These are phyloP conservation scores for Tripterygium wilfordii DNA, from an alignment of 177 flowering plant species.

Conservation along the genomic window DNA sequence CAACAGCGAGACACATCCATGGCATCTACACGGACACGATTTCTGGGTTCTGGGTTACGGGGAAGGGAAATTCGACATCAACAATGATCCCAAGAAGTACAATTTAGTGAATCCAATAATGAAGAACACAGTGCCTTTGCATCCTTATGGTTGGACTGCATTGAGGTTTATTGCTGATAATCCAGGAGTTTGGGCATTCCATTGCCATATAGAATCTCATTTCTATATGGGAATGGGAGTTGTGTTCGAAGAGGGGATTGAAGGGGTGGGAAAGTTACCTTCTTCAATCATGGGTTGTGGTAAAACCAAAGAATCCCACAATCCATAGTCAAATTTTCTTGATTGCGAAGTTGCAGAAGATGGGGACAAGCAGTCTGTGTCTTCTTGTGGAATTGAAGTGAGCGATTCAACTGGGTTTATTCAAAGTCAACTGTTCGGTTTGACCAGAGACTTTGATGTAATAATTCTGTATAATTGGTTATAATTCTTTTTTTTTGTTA, in stretches of 20 bases:
- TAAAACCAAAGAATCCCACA: constrained; percentile 29
- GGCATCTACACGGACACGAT: constrained; percentile 96
- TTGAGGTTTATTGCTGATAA: constrained; percentile 68
- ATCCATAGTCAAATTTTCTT: too few species aligned
- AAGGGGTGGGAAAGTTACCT: constrained; percentile 64
- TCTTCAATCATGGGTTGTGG: constrained; percentile 74
- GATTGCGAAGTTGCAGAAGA: too few species aligned
- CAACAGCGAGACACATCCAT: constrained; percentile 88
- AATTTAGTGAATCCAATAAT: constrained; percentile 68
- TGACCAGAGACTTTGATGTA: too few species aligned
- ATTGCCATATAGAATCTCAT: constrained; percentile 91
- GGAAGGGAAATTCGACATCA: constrained; percentile 52
- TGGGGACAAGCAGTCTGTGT: too few species aligned
- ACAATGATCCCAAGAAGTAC: constrained; percentile 44
- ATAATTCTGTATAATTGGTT: too few species aligned
- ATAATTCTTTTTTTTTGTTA: too few species aligned
- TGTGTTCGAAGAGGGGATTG: constrained; percentile 75
- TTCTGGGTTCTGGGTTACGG: constrained; percentile 95
- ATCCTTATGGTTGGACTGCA: constrained; percentile 82
- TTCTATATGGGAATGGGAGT: constrained; percentile 89
- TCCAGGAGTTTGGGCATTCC: constrained; percentile 92
- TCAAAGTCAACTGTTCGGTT: too few species aligned
- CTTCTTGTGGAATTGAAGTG: too few species aligned
- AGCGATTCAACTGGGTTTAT: too few species aligned
- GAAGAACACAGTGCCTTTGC: constrained; percentile 84